Evolutionary conservation across 1,284 basidiomycete genomes (phyloP), one percentile per base, ranked within the genome.

Genomic region (Leccinum variabile): DNA sequence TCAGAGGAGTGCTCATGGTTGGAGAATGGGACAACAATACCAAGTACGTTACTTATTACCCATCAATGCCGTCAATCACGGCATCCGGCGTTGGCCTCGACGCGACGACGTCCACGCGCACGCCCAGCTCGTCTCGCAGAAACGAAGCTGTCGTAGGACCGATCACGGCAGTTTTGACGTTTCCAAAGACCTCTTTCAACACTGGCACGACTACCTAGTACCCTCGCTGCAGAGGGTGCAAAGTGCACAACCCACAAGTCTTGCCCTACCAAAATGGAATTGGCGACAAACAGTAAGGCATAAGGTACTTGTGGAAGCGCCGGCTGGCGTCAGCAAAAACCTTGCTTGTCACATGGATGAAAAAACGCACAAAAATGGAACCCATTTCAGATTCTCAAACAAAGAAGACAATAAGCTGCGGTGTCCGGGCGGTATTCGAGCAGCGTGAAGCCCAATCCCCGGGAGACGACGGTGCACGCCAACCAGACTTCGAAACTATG

Each of bases 401-500:
- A 30, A 30, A 30, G 28, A 30, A 30, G 5, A 30, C 28, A 30
- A 30, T 6, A 85, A n/a, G 57, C 65, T 37, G 87, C 74, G 61
- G 79, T 82, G 53, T 83, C 91, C 91, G 28, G 80, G 9, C 92
- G 89, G 69, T 92, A 94, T 70, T 92, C 88, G 7, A 92, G 79
- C 18, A 91, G 69, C 11, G 89, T 88, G 73, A 83, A 91, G 0
- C 86, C 85, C 53, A 92, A 60, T 82, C 50, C 83, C 84, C 10
- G 86, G 86, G 92, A 94, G 28, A 94, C 85, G 54, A 92, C 81
- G 5, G 85, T 84, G 68, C 88, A 90, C 1, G 91, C 88, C 5
- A 95, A 76, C 83, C 87, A 91, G 66, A 92, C 86, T 68, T 91
- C 86, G 73, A 92, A 91, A 68, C 82, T 80, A 74, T 89, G 86